phyloP scores from a whole-genome alignment of 306 rosid species.

The Rosa multiflora region DNA sequence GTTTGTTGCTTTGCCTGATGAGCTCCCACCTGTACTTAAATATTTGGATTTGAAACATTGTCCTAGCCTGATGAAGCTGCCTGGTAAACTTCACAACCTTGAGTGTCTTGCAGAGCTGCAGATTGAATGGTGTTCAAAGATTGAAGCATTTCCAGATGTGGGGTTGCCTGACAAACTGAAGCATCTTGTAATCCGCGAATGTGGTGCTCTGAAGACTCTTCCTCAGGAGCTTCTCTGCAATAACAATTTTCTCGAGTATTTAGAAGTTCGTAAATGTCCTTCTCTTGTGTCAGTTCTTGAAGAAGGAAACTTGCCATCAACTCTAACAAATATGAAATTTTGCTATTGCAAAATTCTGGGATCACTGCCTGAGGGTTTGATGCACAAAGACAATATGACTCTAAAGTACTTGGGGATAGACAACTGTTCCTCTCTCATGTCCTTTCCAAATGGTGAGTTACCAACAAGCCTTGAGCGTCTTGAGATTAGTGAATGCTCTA shows the following conservation, averaged over 20 bases:
- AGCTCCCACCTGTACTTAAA: background rate
- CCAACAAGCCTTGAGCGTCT: conserved; percentile 16
- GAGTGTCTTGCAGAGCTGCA: conserved; percentile 12
- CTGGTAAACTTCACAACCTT: background rate
- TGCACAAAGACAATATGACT: background rate
- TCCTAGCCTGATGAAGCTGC: conserved; percentile 4
- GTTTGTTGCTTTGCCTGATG: conserved; percentile 9
- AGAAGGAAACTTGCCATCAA: conserved; percentile 5
- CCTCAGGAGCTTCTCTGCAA: background rate
- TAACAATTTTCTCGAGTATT: conserved; percentile 13
- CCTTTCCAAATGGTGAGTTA: conserved; percentile 7
- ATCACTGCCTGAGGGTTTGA: conserved; percentile 12
- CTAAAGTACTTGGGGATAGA: conserved; percentile 12
- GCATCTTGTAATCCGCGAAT: conserved; percentile 7
- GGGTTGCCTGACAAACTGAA: conserved; percentile 10
- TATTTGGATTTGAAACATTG: conserved; percentile 13
- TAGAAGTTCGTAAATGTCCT: conserved; percentile 5
- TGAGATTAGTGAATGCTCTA: conserved; percentile 8
- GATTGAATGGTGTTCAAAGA: conserved; percentile 6
- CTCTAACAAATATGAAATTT: background rate
- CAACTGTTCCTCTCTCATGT: conserved; percentile 9
- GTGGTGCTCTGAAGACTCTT: conserved; percentile 10
- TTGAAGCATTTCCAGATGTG: conserved; percentile 12
- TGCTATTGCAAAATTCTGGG: background rate
- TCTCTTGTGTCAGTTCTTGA: conserved; percentile 1